Evolutionary conservation across 1,284 basidiomycete genomes (phyloP).

Genomic region (Ceratobasidium papillatum): DNA sequence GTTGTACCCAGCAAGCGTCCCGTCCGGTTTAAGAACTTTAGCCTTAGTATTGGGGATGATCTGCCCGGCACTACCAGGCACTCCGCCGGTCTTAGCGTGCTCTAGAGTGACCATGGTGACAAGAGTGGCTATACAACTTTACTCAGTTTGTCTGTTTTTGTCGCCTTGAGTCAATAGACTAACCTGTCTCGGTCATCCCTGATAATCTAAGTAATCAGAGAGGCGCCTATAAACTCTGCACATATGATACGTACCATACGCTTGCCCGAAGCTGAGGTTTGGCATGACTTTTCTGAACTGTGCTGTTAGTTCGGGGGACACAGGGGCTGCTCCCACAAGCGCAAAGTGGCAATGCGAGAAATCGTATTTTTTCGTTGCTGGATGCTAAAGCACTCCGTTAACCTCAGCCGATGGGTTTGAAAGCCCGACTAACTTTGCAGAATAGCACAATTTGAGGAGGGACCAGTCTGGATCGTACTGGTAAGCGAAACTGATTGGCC

Average conservation of each 20-base stretch:
- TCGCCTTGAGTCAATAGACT: conserved; percentile 47
- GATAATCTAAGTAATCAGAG: neutral
- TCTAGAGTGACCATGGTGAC: conserved; percentile 39
- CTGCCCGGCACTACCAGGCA: conserved; percentile 66
- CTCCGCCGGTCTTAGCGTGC: conserved; percentile 50
- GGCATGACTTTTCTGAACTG: conserved; percentile 67
- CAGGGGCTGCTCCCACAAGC: conserved; percentile 77
- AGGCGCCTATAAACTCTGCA: conserved; percentile 12
- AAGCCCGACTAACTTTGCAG: conserved; percentile 61
- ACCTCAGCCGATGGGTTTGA: neutral
- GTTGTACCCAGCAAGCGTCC: conserved; percentile 64
- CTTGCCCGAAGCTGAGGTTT: conserved; percentile 68
- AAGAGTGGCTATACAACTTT: conserved; percentile 14
- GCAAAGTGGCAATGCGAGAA: conserved; percentile 67
- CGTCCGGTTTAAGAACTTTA: conserved; percentile 68
- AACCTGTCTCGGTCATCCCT: conserved; percentile 62
- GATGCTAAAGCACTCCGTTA: conserved; percentile 58
- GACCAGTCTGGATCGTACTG: conserved; percentile 61
- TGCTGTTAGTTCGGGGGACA: conserved; percentile 69
- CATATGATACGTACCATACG: conserved; percentile 60
- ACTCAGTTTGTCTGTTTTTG: neutral
- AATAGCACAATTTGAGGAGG: conserved; percentile 69
- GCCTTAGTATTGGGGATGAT: conserved; percentile 64
- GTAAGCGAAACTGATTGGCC: conserved; percentile 29
- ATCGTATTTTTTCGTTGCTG: conserved; percentile 71